Percentiles rank a stretch among this genome's conserved stretches.
These are phyloP conservation scores for Kuraishia hungarica DNA, from an alignment of 805 yeast species.

Conservation along the genomic window DNA sequence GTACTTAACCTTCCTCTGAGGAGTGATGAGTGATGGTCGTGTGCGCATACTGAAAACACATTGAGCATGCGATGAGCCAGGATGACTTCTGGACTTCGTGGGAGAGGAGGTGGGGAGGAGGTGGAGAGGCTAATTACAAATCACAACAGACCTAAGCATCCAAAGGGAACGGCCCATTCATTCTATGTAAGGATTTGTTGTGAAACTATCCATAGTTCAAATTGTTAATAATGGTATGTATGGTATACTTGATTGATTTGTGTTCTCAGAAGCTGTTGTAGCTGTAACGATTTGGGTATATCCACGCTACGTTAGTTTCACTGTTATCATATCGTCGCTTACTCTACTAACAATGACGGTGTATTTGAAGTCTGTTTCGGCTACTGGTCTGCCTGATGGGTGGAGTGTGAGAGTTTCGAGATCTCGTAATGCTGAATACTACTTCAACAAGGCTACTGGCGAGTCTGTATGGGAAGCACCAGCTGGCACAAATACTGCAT, in stretches of 20 bases:
- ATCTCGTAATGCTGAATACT: conserved; percentile 81
- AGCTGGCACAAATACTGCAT: conserved; percentile 59
- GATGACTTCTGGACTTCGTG: too few relatives aligned
- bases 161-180: not conserved
- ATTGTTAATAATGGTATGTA: not conserved
- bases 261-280: not conserved
- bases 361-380: not conserved
- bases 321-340: not conserved
- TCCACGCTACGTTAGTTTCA: not conserved
- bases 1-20: too few relatives aligned
- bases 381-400: conserved; percentile 74
- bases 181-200: not conserved
- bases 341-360: not conserved
- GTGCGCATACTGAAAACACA: not conserved
- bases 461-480: conserved; percentile 92
- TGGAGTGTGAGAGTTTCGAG: conserved; percentile 80
- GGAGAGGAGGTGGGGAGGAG: not conserved
- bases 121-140: not conserved
- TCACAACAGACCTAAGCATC: not conserved
- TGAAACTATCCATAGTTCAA: too few relatives aligned
- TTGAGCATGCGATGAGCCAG: not conserved
- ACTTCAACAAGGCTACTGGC: conserved; percentile 56
- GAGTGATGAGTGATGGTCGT: not conserved
- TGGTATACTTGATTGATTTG: not conserved
- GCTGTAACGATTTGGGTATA: not conserved